These are phyloP conservation scores for Puccinia hordei DNA, from an alignment of 1,284 basidiomycete genomes.

Conservation along the genomic window DNA sequence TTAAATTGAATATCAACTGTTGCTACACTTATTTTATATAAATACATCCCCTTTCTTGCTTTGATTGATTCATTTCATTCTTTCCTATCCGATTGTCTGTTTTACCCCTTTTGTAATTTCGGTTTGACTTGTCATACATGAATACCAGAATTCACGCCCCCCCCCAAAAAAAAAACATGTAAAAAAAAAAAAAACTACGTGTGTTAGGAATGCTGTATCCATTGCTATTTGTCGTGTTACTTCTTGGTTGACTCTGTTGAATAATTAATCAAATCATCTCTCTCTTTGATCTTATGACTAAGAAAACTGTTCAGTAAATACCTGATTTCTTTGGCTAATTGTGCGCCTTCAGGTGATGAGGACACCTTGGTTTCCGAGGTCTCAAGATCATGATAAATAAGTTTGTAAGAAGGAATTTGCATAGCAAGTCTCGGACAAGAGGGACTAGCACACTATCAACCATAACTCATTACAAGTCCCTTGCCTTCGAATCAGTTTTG, in stretches of 20 bases:
- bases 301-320: too few relatives aligned
- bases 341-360: too few relatives aligned
- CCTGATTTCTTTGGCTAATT: too few relatives aligned
- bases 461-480: too few relatives aligned
- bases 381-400: too few relatives aligned
- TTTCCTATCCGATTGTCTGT: background rate
- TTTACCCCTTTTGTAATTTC: background rate
- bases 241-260: background rate
- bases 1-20: slow-evolving; percentile 11
- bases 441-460: too few relatives aligned
- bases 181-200: background rate
- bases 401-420: too few relatives aligned
- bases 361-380: too few relatives aligned
- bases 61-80: background rate
- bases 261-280: background rate
- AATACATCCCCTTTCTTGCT: background rate
- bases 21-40: slow-evolving; percentile 27
- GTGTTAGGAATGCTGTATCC: background rate
- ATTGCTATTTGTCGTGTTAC: background rate
- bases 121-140: background rate
- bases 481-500: too few relatives aligned
- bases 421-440: too few relatives aligned
- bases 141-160: background rate
- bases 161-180: too few relatives aligned
- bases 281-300: background rate